Percentiles rank a stretch among this genome's conserved stretches.
These are phyloP conservation scores for Phaeotremella skinneri DNA, from an alignment of 768 basidiomycete genomes.

Conservation along the genomic window DNA sequence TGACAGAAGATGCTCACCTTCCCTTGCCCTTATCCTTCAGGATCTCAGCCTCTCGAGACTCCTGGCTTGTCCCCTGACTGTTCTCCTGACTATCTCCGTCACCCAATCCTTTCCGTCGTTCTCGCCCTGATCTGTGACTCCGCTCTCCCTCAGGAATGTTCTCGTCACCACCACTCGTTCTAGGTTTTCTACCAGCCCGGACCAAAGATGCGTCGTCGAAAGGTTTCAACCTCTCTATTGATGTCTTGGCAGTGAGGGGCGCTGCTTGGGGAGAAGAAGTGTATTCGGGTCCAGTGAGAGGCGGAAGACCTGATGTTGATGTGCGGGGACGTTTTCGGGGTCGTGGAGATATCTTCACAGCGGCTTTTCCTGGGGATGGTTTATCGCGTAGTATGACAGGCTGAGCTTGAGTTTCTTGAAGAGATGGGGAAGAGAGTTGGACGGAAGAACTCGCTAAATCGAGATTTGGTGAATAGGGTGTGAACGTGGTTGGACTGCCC, in stretches of 20 bases:
- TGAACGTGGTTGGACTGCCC: not conserved
- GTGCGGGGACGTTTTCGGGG: not conserved
- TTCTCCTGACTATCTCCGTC: not conserved
- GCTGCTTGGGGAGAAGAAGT: not conserved
- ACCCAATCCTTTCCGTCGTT: not conserved
- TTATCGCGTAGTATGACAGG: too few species aligned
- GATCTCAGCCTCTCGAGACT: not conserved
- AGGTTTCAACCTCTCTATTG: conserved; percentile 3
- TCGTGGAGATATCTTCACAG: too few species aligned
- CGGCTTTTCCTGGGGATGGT: too few species aligned
- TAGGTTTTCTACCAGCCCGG: not conserved
- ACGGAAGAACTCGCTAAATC: too few species aligned
- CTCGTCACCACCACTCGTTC: not conserved
- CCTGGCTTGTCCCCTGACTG: not conserved
- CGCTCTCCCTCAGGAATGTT: not conserved
- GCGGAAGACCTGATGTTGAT: not conserved
- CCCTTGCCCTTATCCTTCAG: not conserved
- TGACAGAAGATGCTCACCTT: not conserved
- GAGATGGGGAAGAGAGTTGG: too few species aligned
- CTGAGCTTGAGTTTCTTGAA: too few species aligned
- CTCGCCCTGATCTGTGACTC: not conserved
- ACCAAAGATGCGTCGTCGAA: not conserved
- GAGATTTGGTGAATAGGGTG: not conserved
- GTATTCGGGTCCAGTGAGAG: conserved; percentile 12
- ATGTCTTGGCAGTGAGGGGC: not conserved